Evolutionary conservation across 148 eudicot species (phyloP), one percentile per base, ranked within the genome.

Genomic region (Arctostaphylos glauca): DNA sequence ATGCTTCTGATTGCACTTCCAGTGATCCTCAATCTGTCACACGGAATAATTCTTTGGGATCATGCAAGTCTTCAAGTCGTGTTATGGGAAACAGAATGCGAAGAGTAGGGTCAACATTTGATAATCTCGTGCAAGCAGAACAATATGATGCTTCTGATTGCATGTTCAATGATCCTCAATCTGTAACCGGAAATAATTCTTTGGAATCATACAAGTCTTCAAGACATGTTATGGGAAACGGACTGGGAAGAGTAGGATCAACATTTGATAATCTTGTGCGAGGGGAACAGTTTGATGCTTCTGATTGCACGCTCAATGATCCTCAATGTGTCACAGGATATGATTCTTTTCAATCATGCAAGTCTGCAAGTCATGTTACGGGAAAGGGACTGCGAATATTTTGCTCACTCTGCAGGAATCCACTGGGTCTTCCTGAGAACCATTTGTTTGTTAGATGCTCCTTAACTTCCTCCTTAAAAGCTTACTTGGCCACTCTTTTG

Each of bases 401-500:
- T 84, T 95, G 98, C 81, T 90, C 91, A 58, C 85, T 85, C 78
- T 95, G 98, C 87, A 90, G 74, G 86, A 89, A 76, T 70, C 91
- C 95, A 8, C 75, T 95, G 83, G 93, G 95, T 71, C 89, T 87
- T 82, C 90, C 92, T 49, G 92, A 88, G 86, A 93, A 90, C 78
- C 81, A 85, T 78, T 84, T 75, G 8, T 86, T 74, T 81, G 89
- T 92, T 73, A 76, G 78, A 41, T 91, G 93, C 76, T 87, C 87
- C 38, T n/a, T 76, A 74, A 87, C 90, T 76, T 86, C 86, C 38
- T 84, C 87, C 38, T 85, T 93, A 31, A 95, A 95, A 87, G 70
- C n/a, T 75, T 85, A 89, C 80, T 88, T 95, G 86, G 77, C 84
- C 78, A 73, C 92, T 70, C 86, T 91, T 83, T 56, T 73, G 71